Percentiles rank a stretch among this genome's conserved stretches.
Evolutionary conservation across 108 stramenopile species (phyloP).

Genomic region (Aurantiochytrium sp.): DNA sequence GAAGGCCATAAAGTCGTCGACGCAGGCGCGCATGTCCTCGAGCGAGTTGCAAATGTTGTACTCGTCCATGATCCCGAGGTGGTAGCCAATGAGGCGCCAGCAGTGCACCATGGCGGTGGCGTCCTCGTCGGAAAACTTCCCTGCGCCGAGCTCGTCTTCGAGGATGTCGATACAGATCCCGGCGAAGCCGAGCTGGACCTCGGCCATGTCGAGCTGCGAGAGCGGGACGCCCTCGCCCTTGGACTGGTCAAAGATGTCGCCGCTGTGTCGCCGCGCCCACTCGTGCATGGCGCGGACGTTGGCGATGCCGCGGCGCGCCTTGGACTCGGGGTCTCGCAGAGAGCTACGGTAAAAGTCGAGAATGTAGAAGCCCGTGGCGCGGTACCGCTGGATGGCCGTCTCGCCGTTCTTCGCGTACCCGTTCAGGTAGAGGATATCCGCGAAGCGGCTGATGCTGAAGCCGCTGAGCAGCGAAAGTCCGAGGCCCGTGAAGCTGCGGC

Average conservation of each 20-base stretch:
- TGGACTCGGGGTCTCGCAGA: not conserved
- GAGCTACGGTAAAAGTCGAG: not conserved
- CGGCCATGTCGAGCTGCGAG: constrained; percentile 25
- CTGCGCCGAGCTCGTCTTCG: not conserved
- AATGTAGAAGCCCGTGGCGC: not conserved
- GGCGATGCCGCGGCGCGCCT: not conserved
- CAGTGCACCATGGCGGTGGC: not conserved
- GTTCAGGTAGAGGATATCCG: not conserved
- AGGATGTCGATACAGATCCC: not conserved
- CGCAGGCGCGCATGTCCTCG: not conserved
- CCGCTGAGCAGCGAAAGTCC: constrained; percentile 15
- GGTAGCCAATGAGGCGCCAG: not conserved
- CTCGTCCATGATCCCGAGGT: not conserved
- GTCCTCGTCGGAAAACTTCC: not conserved
- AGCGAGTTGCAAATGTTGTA: not conserved
- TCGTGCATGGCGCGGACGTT: constrained; percentile 13
- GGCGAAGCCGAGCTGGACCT: not conserved
- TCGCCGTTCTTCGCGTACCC: constrained; percentile 16
- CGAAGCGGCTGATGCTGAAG: not conserved
- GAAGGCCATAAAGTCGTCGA: constrained; percentile 22
- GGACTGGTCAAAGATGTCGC: not conserved
- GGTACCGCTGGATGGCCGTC: constrained; percentile 3
- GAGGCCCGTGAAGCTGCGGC: not conserved
- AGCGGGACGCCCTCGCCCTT: not conserved
- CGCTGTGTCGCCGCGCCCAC: not conserved